These are phyloP conservation scores for Obelidium mucronatum DNA, from an alignment of 192 early-diverging fungal species.

Conservation along the genomic window DNA sequence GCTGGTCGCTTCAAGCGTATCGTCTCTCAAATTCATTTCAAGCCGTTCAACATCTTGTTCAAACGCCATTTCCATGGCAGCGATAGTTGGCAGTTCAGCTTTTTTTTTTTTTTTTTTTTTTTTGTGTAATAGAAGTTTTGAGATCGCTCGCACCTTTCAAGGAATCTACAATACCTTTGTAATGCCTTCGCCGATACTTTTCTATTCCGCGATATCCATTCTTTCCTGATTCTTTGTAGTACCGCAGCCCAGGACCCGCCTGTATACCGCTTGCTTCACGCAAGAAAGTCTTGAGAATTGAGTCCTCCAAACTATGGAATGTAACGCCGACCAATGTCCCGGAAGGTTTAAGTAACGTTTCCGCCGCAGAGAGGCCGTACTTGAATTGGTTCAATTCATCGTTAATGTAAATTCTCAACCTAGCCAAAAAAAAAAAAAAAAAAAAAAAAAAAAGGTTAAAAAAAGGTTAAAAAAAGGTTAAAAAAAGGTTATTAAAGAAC, in stretches of 20 bases:
- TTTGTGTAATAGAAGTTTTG: neutral
- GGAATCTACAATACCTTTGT: neutral
- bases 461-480: too few species aligned
- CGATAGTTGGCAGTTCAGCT: conserved; percentile 3
- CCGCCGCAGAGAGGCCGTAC: conserved; percentile 57
- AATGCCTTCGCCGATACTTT: neutral
- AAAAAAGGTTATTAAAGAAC: too few species aligned
- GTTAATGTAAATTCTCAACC: conserved; percentile 74
- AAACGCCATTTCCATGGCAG: conserved; percentile 26
- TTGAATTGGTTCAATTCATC: conserved; percentile 72
- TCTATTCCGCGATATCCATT: conserved; percentile 23
- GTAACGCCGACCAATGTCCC: conserved; percentile 68
- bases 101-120: neutral
- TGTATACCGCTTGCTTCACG: conserved; percentile 31
- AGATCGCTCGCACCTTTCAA: neutral
- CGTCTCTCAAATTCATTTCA: neutral
- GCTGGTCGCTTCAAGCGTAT: neutral
- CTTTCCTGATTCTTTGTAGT: conserved; percentile 18
- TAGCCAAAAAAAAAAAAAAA: neutral
- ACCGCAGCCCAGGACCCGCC: conserved; percentile 17
- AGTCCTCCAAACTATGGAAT: conserved; percentile 80
- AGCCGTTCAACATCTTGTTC: conserved; percentile 14
- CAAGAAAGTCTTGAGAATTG: conserved; percentile 73
- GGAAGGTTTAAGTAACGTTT: conserved; percentile 56
- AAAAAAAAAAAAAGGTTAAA: neutral